A percentile compares a stretch with the other conserved stretches of the same genome.
Conservation (phyloP, 2,329 filamentous ascomycete genomes). For the Cladorrhinum sp. region DNA sequence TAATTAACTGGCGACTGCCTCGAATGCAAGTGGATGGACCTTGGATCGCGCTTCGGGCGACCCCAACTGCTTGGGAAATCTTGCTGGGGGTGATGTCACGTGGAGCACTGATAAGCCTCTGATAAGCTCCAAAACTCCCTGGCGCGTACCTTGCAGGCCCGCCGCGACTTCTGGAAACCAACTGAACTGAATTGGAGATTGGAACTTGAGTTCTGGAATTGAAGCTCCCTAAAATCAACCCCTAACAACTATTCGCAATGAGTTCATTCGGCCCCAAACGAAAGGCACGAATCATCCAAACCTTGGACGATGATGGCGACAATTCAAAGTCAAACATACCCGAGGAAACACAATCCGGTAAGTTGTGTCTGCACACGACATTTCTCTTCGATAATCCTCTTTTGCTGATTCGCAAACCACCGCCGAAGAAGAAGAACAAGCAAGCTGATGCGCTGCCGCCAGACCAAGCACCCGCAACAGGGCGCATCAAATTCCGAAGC, state of each 20-base stretch:
- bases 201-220: background rate
- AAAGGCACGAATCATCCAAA: constrained; percentile 75
- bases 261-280: constrained; percentile 55
- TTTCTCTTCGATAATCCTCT: constrained; percentile 17
- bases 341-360: constrained; percentile 37
- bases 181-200: background rate
- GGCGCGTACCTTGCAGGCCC: constrained; percentile 8
- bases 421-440: constrained; percentile 26
- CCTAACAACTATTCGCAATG: constrained; percentile 36
- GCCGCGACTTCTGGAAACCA: background rate
- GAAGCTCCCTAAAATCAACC: background rate
- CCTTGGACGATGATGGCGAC: constrained; percentile 62
- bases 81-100: constrained; percentile 39
- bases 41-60: background rate
- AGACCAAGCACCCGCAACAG: constrained; percentile 33
- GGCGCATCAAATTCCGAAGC: constrained; percentile 47
- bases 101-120: constrained; percentile 46
- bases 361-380: constrained; percentile 26
- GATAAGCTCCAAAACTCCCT: background rate
- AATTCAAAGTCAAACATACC: constrained; percentile 22
- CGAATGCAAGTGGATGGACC: constrained; percentile 3
- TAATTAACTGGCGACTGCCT: constrained; percentile 7
- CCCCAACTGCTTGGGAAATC: constrained; percentile 18
- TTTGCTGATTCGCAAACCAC: constrained; percentile 27
- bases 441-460: constrained; percentile 32